Evolutionary conservation across 352 stramenopile species (phyloP).

Genomic region (Phytopythium montanum): DNA sequence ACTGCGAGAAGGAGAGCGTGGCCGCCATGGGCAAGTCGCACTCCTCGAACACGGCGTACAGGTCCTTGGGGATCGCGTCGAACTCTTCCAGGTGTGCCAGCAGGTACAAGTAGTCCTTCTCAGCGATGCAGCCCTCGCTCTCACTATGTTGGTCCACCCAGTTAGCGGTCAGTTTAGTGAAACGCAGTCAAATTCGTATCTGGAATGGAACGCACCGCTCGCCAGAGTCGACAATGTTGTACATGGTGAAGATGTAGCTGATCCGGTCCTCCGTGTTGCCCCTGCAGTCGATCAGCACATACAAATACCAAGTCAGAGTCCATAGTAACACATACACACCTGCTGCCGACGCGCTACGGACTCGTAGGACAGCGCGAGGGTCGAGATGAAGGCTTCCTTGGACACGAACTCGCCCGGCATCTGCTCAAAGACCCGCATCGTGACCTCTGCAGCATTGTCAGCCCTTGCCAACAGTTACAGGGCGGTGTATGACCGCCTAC

Average conservation of each 20-base stretch:
- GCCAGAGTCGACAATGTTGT: slow-evolving; percentile 64
- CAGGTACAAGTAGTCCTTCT: slow-evolving; percentile 70
- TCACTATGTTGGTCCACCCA: slow-evolving; percentile 13
- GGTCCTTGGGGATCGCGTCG: slow-evolving; percentile 65
- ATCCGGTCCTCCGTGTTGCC: slow-evolving; percentile 87
- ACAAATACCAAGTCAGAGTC: neutral
- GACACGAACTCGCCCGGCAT: slow-evolving; percentile 52
- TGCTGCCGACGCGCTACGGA: slow-evolving; percentile 20
- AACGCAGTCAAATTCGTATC: neutral
- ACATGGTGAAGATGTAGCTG: slow-evolving; percentile 86
- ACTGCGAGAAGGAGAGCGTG: slow-evolving; percentile 55
- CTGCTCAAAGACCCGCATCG: slow-evolving; percentile 62
- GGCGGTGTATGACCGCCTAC: neutral
- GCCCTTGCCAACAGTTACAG: neutral
- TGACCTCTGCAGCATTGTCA: slow-evolving; percentile 30
- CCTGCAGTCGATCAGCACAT: slow-evolving; percentile 26
- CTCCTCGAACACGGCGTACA: slow-evolving; percentile 76
- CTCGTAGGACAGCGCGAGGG: slow-evolving; percentile 70
- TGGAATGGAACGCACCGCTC: slow-evolving; percentile 36
- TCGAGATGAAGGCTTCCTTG: slow-evolving; percentile 74
- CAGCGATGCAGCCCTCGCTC: slow-evolving; percentile 54
- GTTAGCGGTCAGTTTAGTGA: neutral
- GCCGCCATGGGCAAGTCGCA: slow-evolving; percentile 51
- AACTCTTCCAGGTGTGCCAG: slow-evolving; percentile 64
- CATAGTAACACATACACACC: neutral